A percentile compares a stretch with the other conserved stretches of the same genome.
Conservation (phyloP, 192 early-diverging fungal genomes). For the Podila horticola region DNA sequence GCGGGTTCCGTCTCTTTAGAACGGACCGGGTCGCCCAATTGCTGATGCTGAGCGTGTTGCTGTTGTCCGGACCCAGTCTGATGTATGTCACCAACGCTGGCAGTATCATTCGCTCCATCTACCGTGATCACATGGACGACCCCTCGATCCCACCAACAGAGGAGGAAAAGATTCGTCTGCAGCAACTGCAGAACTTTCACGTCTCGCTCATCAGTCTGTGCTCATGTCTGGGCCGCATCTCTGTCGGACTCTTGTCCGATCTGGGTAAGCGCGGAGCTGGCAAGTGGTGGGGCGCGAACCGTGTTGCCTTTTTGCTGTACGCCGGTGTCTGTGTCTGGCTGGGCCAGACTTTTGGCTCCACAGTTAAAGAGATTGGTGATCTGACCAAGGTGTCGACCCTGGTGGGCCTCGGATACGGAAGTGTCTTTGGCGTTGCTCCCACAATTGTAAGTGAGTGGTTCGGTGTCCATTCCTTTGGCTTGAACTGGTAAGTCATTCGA, state of each 20-base stretch:
- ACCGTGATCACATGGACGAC: conserved; percentile 32
- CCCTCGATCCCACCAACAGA: conserved; percentile 36
- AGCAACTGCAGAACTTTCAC: conserved; percentile 51
- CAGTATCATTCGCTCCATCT: conserved; percentile 53
- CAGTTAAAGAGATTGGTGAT: conserved; percentile 19
- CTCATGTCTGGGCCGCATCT: conserved; percentile 55
- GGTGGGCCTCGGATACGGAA: conserved; percentile 51
- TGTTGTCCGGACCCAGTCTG: conserved; percentile 45
- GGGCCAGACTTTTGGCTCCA: conserved; percentile 47
- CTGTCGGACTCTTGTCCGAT: conserved; percentile 54
- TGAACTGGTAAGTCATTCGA: conserved; percentile 41
- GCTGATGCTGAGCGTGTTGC: conserved; percentile 25
- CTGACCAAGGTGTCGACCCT: conserved; percentile 25
- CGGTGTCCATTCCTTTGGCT: conserved; percentile 41
- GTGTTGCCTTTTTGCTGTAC: conserved; percentile 48
- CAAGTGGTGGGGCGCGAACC: conserved; percentile 33
- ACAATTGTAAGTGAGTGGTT: conserved; percentile 58
- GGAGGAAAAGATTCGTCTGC: conserved; percentile 23
- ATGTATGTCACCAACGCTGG: conserved; percentile 59
- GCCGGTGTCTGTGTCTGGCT: conserved; percentile 44
- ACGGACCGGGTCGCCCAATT: conserved; percentile 25
- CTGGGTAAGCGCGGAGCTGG: conserved; percentile 29
- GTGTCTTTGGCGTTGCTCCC: conserved; percentile 52
- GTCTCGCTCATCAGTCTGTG: conserved; percentile 56
- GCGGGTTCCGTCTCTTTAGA: conserved; percentile 38